Evolutionary conservation across 148 eudicot genomes (phyloP), one percentile per base, ranked within the genome.

Genomic region (Bassia scoparia): DNA sequence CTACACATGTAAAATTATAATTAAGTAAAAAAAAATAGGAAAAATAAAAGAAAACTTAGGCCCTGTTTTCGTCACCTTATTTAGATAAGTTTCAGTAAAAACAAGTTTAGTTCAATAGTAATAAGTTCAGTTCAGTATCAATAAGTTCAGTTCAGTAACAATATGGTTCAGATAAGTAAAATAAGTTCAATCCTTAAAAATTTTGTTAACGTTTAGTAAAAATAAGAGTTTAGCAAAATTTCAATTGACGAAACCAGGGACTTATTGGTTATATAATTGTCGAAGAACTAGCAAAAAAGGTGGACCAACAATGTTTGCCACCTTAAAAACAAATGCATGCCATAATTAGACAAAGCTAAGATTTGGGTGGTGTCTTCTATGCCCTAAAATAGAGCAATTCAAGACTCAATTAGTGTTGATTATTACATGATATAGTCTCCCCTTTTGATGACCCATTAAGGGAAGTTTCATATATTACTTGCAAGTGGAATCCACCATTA

Each of bases 221-320:
- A n/a, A n/a, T n/a, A n/a, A n/a, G n/a, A n/a, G n/a, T n/a, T n/a
- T n/a, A n/a, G n/a, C n/a, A n/a, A n/a, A n/a, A n/a, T n/a, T n/a
- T n/a, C n/a, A n/a, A n/a, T n/a, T n/a, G n/a, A n/a, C n/a, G n/a
- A n/a, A n/a, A n/a, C n/a, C n/a, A n/a, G n/a, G n/a, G n/a, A n/a
- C n/a, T n/a, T n/a, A 2, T 61, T 43, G 41, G 18, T 38, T 61
- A 41, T 41, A 41, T 61, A 35, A 31, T 33, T 15, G 61, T 27
- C 27, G 61, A 30, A 33, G 18, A 50, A 53, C 24, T 59, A 61
- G 24, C 61, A 60, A 64, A 74, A 35, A 64, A 71, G 54, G 77
- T 82, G 86, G 84, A 81, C 84, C 85, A 63, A 38, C 30, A 7
- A 30, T 82, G 87, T 69, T 83, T 80, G 82, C 87, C 87, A 80